Evolutionary conservation across 768 basidiomycete genomes (phyloP), one percentile per base, ranked within the genome.

Genomic region (Lactarius evosmus): DNA sequence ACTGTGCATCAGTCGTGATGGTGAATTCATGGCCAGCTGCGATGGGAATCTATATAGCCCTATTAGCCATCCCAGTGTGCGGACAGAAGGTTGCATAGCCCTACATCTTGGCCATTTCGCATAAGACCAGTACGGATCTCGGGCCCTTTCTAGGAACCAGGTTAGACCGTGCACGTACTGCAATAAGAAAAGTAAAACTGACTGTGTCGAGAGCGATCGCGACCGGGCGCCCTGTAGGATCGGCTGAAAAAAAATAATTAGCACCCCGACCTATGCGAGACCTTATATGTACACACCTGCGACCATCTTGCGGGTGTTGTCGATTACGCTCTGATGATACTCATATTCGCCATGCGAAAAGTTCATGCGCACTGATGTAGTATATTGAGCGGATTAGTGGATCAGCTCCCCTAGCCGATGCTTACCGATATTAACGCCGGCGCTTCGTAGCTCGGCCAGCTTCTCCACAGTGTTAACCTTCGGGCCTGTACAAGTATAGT

Each of bases 311-410:
- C 95, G 83, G 56, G 94, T 90, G 82, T 98, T 98, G 80, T 98
- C 95, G 74, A 99, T 94, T 70, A 98, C 97, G 68, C 92, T 95
- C 79, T 99, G 95, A 79, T 98, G 97, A 76, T 96, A 98, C 72
- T 95, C 94, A 77, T 99, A 95, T 61, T 89, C 89, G 53, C 97
- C 97, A 85, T 99, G 97, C 60, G 96, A 98, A 76, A 98, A 99
- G 84, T 99, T 99, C 97, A 99, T 98, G 78, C 97, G 95, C 68
- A 99, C 97, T 98, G 60, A 17, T 70, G 33, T 50, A 60, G 33
- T 50, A 60, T 32, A 34, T 62, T 66, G 49, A 62, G 63, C 38
- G 66, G 25, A 41, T 41, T 17, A n/a, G 16, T 27, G 32, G 22
- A 19, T 25, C 12, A 38, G 60, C 32, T 44, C 46, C 58, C 3